Conservation (phyloP, 2,329 filamentous ascomycete species). For the Penicillium psychrosexuale region DNA sequence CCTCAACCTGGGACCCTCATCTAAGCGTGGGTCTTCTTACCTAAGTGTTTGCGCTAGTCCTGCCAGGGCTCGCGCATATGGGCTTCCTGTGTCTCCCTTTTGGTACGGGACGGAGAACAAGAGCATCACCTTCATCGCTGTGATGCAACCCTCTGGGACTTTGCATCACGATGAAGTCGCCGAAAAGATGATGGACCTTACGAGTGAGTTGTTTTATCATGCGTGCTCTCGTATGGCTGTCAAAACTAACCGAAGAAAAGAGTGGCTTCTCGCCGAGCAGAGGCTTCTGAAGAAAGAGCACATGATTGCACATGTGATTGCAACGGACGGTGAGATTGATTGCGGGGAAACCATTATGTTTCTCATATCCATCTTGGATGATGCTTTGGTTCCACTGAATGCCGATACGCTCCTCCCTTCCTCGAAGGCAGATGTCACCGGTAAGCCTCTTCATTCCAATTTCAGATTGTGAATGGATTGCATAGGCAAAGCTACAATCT, state of each 20-base stretch:
- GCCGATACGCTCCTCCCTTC: neutral
- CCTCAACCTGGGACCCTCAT: neutral
- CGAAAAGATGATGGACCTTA: neutral
- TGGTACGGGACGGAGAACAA: neutral
- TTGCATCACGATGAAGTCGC: neutral
- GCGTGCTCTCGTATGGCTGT: neutral
- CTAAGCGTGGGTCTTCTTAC: neutral
- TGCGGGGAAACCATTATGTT: neutral
- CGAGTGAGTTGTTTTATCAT: neutral
- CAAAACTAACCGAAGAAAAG: neutral
- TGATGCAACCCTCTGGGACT: neutral
- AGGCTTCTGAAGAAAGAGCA: neutral
- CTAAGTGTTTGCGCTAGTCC: neutral
- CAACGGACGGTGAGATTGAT: neutral
- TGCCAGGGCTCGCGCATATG: neutral
- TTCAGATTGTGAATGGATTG: neutral
- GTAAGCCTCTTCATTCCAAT: neutral
- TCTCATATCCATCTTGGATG: neutral
- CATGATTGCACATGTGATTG: neutral
- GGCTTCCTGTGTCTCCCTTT: neutral
- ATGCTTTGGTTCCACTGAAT: neutral
- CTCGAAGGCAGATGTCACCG: neutral
- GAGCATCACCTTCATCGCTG: neutral
- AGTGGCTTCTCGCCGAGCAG: neutral
- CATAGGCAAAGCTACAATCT: too few relatives aligned